Evolutionary conservation across 2,329 filamentous ascomycete species (phyloP), one percentile per base, ranked within the genome.

Genomic region (Monilinia polystroma): DNA sequence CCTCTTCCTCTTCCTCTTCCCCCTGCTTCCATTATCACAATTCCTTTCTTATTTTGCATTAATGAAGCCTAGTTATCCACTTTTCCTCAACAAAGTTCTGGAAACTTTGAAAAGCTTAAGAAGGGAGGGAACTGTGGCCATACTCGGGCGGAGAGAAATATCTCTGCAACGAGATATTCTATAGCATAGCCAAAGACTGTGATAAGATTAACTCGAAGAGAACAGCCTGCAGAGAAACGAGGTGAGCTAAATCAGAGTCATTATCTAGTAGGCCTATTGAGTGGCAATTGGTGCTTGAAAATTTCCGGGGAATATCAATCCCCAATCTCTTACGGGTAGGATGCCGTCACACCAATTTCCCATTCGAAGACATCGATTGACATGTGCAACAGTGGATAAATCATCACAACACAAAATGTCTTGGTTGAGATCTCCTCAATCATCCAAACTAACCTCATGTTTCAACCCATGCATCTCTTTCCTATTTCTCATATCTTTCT

Each of bases 261-360:
- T 12, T 43, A 43, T 16, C 41, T 43, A 43, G 41, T 38, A 23
- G 32, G 20, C 32, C 1, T 41, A 23, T n/a, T 4, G n/a, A 23
- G 14, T 16, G 20, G 20, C 29, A 41, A 16, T 56, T 14, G 7
- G 16, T 41, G n/a, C 8, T 26, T 20, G 8, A 0, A 51, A 4
- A 14, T 38, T 26, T 51, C 2, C 14, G 5, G n/a, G 5, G 8
- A 49, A 38, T 11, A 32, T 20, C 14, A 60, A 51, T 11, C 2
- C n/a, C 51, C 8, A 35, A 38, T 14, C 58, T 51, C n/a, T 18
- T 35, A 18, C 12, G 8, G 8, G 8, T 2, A 38, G 14, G 12
- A 60, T 23, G 14, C 58, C n/a, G 32, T 60, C 45, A 41, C 58
- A 60, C 45, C 45, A 60, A 51, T 60, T 60, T 60, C 29, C 29